Evolutionary conservation across 371 early-diverging fungal genomes (phyloP), one percentile per base, ranked within the genome.

Genomic region (Mucor mucedo): DNA sequence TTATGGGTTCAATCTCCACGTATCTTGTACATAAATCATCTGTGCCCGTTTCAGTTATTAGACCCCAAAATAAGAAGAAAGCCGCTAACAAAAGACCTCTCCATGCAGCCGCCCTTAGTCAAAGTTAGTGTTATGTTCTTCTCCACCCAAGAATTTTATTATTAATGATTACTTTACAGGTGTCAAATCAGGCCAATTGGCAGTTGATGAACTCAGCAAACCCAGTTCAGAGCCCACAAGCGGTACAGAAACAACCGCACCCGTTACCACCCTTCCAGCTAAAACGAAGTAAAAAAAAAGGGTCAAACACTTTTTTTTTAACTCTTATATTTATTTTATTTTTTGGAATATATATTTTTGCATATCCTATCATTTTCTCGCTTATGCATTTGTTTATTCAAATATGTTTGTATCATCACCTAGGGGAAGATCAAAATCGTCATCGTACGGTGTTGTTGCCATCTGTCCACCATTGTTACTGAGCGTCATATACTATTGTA

Each of bases 31-130:
- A 87, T 62, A 84, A 84, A 59, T 83, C 85, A 2, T 66, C 83
- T n/a, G 85, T 84, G 2, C 87, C 87, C 9, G 85, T 87, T 7
- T 76, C 82, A 33, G 85, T 85, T 4, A 82, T 87, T 54, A 69
- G 82, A 53, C 74, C 83, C 13, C 79, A 81, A 28, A 82, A 79
- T 55, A 80, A 75, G 33, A 67, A 72, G 49, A 72, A 64, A 66
- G 29, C 52, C 52, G 67, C 53, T 40, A 38, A 55, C 21, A 57
- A 70, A 58, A 55, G 45, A 50, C 48, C 65, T 28, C 61, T 71
- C 0, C 68, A 63, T 41, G 49, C 76, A 10, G 39, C 60, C 5
- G 60, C 76, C 28, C 64, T 80, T 7, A 80, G 76, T 40, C 67
- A 80, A 65, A 77, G 80, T 80, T 77, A 68, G 72, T 69, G 16